Base-by-base conservation (phyloP, 768 basidiomycete species). In the Chlorophyllum brunneum region DNA sequence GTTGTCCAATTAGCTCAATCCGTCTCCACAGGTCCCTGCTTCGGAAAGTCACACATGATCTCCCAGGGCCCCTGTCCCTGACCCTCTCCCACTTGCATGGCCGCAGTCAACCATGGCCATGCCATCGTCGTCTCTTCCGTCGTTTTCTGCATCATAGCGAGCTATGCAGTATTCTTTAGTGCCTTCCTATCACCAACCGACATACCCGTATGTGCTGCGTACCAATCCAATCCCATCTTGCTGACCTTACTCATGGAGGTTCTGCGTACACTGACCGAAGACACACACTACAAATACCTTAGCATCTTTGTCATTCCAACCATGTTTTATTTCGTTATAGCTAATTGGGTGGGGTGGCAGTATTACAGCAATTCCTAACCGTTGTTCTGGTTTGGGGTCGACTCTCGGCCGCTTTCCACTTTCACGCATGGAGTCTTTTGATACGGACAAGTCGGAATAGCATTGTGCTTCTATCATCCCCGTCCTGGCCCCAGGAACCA, bases 301-400 rank as follows among this genome's bases (percentile, higher is more conserved):
- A 61, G 70, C 26, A 68, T 94, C 9, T 70, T 97, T 33, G 73
- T 94, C 38, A 78, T 98, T 39, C 93, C 95, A 10, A 85, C 85
- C 6, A 81, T 78, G 8, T 76, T 86, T 34, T 94, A 92, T 69
- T 95, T 94, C 67, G 88, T 92, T 48, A 98, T 98, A 61, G 92
- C 93, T 36, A 98, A 98, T 62, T 98, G 95, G 95, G 91, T 95
- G 33, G 95, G 95, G 36, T 98, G 94, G 93, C 93, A 98, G 67
- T 97, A 92, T 67, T 98, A 92, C 65, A 83, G 88, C 38, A 93
- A 94, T 67, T 92, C 92, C 9, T 95, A 23, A 29, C 15, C 3
- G n/a, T 27, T 45, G 27, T 31, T 24, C 27, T 4, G 43, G 26
- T 11, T 29, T 15, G 18, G 16, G 29, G 5, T 45, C 26, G 67